A percentile compares a stretch with the other conserved stretches of the same genome.
These are phyloP conservation scores for Blakeslea trispora DNA, from an alignment of 371 early-diverging fungal genomes.

Conservation along the genomic window DNA sequence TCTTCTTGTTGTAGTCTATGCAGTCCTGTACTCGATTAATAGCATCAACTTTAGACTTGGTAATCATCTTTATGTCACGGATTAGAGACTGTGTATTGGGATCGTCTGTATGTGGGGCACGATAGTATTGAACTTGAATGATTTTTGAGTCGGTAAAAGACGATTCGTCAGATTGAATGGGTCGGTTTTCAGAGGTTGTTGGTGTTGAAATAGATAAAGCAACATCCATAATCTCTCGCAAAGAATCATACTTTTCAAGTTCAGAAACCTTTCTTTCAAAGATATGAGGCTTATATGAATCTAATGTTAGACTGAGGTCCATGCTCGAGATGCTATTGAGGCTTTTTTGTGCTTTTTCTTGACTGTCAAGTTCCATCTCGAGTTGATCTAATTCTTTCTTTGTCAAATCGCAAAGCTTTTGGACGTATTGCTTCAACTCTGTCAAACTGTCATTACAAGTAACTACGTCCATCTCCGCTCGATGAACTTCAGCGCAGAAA, in stretches of 20 bases:
- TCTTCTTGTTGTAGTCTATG: constrained; percentile 48
- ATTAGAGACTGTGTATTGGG: constrained; percentile 26
- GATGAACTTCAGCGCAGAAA: constrained; percentile 77
- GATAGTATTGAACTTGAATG: constrained; percentile 57
- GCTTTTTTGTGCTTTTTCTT: neutral
- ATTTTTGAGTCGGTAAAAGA: constrained; percentile 32
- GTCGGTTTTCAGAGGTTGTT: constrained; percentile 9
- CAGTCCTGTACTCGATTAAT: constrained; percentile 52
- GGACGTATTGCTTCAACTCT: constrained; percentile 59
- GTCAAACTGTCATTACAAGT: constrained; percentile 73
- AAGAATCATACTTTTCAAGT: constrained; percentile 24
- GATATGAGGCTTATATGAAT: constrained; percentile 17
- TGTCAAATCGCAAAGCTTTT: constrained; percentile 54
- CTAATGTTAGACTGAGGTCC: constrained; percentile 20
- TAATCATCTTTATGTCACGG: constrained; percentile 34
- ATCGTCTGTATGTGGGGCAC: constrained; percentile 51
- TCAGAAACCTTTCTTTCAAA: constrained; percentile 26
- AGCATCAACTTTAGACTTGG: constrained; percentile 39
- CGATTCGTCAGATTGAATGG: constrained; percentile 21
- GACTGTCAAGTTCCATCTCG: constrained; percentile 8
- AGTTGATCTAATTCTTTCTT: constrained; percentile 13
- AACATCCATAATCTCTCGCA: constrained; percentile 30
- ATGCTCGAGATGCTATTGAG: neutral
- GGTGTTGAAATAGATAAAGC: constrained; percentile 50
- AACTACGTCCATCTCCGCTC: constrained; percentile 73